Percentiles rank a stretch among this genome's conserved stretches.
Conservation (phyloP, 2,329 filamentous ascomycete genomes). For the Pseudocercospora macadamiae region DNA sequence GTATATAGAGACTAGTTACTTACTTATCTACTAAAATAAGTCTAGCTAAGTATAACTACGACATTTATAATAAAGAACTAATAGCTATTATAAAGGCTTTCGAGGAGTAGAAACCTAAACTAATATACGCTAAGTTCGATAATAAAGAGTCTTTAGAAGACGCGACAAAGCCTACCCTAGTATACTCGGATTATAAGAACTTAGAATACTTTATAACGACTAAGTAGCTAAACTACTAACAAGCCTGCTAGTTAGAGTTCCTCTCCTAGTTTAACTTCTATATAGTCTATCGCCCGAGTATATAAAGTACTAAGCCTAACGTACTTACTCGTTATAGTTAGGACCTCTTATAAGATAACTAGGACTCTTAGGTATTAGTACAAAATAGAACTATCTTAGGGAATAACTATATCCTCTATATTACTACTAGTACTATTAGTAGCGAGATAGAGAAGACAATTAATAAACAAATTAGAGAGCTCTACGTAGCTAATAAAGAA, state of each 20-base stretch:
- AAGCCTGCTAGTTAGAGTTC: too few relatives aligned
- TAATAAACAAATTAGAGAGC: not conserved
- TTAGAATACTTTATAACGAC: too few relatives aligned
- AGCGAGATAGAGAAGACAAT: not conserved
- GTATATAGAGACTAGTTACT: not conserved
- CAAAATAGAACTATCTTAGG: not conserved
- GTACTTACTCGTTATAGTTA: not conserved
- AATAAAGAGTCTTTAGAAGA: not conserved
- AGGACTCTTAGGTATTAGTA: not conserved
- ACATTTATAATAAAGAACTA: too few relatives aligned
- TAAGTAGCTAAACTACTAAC: too few relatives aligned
- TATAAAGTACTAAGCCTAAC: not conserved
- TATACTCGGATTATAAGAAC: conserved; percentile 5
- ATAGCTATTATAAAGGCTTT: not conserved
- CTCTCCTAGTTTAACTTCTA: too few relatives aligned
- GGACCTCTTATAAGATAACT: not conserved
- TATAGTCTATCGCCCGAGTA: too few relatives aligned
- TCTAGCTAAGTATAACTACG: too few relatives aligned
- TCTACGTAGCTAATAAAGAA: not conserved
- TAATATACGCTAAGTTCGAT: not conserved
- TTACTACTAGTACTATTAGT: not conserved
- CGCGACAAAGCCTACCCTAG: not conserved
- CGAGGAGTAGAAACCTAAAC: not conserved
- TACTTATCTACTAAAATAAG: too few relatives aligned
- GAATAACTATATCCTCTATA: not conserved